Evolutionary conservation across 2,329 filamentous ascomycete genomes (phyloP).

Genomic region (Fusarium sp.): DNA sequence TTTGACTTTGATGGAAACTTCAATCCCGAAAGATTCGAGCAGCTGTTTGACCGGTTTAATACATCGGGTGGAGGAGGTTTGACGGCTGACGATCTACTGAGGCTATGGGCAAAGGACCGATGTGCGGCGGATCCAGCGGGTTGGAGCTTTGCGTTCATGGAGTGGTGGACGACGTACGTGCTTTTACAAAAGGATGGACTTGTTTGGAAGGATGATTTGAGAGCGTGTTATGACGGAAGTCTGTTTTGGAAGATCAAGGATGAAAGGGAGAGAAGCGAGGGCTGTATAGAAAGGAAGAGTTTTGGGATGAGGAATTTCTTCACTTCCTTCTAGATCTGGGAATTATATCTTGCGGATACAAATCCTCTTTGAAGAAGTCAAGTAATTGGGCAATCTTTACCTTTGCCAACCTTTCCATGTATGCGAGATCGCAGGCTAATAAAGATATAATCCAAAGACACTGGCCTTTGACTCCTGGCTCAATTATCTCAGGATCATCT

Average conservation of each 20-base stretch:
- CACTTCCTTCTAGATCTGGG: neutral
- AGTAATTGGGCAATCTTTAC: neutral
- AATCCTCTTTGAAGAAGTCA: too few species aligned
- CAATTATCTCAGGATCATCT: too few species aligned
- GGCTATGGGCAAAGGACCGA: conserved; percentile 58
- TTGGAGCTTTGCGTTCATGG: conserved; percentile 41
- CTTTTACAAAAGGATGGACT: conserved; percentile 68
- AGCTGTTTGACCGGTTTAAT: conserved; percentile 65
- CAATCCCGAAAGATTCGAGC: conserved; percentile 64
- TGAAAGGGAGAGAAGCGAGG: conserved; percentile 5
- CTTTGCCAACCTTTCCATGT: neutral
- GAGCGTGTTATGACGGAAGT: conserved; percentile 45
- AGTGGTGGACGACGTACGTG: conserved; percentile 62
- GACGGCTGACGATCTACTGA: conserved; percentile 54
- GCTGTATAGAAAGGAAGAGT: conserved; percentile 4
- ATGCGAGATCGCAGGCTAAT: too few species aligned
- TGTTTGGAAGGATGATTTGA: conserved; percentile 69
- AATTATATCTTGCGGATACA: neutral
- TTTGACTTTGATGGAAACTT: conserved; percentile 66
- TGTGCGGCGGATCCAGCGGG: conserved; percentile 44
- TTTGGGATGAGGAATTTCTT: conserved; percentile 33
- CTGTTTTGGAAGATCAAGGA: conserved; percentile 44
- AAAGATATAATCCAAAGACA: too few species aligned
- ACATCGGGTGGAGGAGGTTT: conserved; percentile 55
- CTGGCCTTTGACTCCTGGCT: too few species aligned